phyloP scores from a whole-genome alignment of 208 protist species.

The Trypanosoma theileri region DNA sequence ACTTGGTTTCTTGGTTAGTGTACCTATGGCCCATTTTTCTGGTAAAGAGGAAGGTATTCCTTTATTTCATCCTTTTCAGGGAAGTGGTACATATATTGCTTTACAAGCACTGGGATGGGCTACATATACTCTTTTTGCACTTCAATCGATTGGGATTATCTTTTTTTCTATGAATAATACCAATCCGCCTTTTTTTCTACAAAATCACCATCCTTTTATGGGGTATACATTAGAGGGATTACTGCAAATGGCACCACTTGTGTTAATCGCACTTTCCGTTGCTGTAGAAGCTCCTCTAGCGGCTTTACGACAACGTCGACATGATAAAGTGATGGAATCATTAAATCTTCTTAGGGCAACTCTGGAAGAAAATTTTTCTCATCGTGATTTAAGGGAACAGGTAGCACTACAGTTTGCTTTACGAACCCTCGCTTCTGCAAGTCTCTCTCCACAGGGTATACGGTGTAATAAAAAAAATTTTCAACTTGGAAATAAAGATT shows the following conservation, averaged over 20 bases:
- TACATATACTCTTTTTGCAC: slow-evolving; percentile 48
- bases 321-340: slow-evolving; percentile 39
- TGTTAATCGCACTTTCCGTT: slow-evolving; percentile 77
- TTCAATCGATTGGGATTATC: slow-evolving; percentile 32
- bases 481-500: not conserved
- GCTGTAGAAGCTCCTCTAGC: slow-evolving; percentile 38
- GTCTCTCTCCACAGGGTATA: slow-evolving; percentile 15
- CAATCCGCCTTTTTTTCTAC: slow-evolving; percentile 16
- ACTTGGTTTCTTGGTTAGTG: slow-evolving; percentile 44
- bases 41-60: slow-evolving; percentile 60
- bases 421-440: slow-evolving; percentile 31
- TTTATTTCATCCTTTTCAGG: slow-evolving; percentile 59
- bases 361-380: slow-evolving; percentile 10
- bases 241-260: slow-evolving; percentile 55
- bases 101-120: slow-evolving; percentile 78
- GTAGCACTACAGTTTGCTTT: slow-evolving; percentile 51
- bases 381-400: slow-evolving; percentile 29
- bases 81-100: slow-evolving; percentile 62
- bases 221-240: slow-evolving; percentile 55
- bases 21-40: slow-evolving; percentile 69
- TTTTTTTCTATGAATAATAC: slow-evolving; percentile 19
- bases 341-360: slow-evolving; percentile 30
- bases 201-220: not conserved
- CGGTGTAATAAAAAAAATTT: not conserved
- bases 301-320: slow-evolving; percentile 21